Conservation (phyloP, 169 alveolate genomes). For the Plasmodium knowlesi region DNA sequence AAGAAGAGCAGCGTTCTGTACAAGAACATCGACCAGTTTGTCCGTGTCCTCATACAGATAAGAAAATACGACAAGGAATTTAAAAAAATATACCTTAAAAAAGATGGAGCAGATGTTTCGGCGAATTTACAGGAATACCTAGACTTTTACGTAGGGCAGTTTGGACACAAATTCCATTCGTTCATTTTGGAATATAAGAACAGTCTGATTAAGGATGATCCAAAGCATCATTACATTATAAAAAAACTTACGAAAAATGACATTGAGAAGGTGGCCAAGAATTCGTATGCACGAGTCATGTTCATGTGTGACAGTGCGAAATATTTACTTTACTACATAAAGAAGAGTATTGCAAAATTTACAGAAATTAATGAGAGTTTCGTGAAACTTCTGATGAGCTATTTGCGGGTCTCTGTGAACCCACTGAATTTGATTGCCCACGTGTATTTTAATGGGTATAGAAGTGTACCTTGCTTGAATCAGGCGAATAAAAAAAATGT, state of each 20-base stretch:
- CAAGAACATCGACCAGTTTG: slow-evolving; percentile 40
- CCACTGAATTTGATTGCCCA: slow-evolving; percentile 40
- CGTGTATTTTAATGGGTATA: slow-evolving; percentile 36
- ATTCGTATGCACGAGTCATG: slow-evolving; percentile 36
- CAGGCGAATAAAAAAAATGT: neutral
- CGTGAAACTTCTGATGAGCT: slow-evolving; percentile 14
- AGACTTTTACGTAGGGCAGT: slow-evolving; percentile 28
- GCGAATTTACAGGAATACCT: slow-evolving; percentile 29
- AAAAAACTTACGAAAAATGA: slow-evolving; percentile 20
- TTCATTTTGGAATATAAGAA: slow-evolving; percentile 56
- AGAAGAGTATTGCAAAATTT: slow-evolving; percentile 1
- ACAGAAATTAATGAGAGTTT: slow-evolving; percentile 8
- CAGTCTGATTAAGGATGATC: neutral
- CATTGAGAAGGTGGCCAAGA: slow-evolving; percentile 37
- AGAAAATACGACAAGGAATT: slow-evolving; percentile 53
- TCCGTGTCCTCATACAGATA: slow-evolving; percentile 34
- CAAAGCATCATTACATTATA: slow-evolving; percentile 38
- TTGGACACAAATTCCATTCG: slow-evolving; percentile 70
- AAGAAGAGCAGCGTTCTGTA: slow-evolving; percentile 53
- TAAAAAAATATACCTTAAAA: slow-evolving; percentile 27
- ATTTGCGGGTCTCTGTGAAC: slow-evolving; percentile 16
- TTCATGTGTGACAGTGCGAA: slow-evolving; percentile 41
- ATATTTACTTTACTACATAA: slow-evolving; percentile 46
- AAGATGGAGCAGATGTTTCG: slow-evolving; percentile 1
- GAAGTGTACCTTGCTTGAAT: neutral